These are phyloP conservation scores for Kodamaea laetipori DNA, from an alignment of 805 yeast species.

Conservation along the genomic window DNA sequence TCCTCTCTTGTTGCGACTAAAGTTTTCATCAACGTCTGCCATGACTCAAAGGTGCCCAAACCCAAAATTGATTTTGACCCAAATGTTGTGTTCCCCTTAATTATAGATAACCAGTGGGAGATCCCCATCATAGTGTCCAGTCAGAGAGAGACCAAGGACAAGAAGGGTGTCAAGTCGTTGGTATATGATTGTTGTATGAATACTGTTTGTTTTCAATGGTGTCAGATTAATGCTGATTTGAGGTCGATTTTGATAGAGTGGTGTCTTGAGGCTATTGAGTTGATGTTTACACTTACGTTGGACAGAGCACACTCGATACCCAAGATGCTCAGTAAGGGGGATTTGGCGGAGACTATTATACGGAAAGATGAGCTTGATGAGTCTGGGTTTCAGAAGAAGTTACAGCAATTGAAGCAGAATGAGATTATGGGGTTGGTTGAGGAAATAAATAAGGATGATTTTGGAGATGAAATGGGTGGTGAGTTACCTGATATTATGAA, in stretches of 20 bases:
- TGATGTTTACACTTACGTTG: constrained; percentile 47
- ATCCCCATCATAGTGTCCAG: constrained; percentile 76
- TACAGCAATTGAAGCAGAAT: constrained; percentile 38
- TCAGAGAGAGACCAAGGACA: constrained; percentile 60
- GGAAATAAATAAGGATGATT: constrained; percentile 29
- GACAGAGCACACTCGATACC: constrained; percentile 71
- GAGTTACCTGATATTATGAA: constrained; percentile 34
- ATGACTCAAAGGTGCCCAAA: constrained; percentile 62
- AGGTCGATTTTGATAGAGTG: constrained; percentile 73
- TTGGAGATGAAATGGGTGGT: constrained; percentile 15
- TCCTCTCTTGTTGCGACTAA: constrained; percentile 48
- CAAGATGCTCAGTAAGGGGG: constrained; percentile 72
- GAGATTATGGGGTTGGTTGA: constrained; percentile 48
- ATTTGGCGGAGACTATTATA: constrained; percentile 47
- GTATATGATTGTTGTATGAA: constrained; percentile 84
- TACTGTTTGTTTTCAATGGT: constrained; percentile 61
- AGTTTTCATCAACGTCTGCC: constrained; percentile 77
- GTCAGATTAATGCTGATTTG: constrained; percentile 57
- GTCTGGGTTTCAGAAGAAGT: constrained; percentile 37
- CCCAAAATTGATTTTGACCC: constrained; percentile 61
- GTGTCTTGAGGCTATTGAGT: constrained; percentile 79
- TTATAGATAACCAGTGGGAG: constrained; percentile 77
- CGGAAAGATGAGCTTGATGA: constrained; percentile 45
- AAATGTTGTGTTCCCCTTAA: constrained; percentile 57
- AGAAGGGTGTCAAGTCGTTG: constrained; percentile 62